Evolutionary conservation across 306 rosid species (phyloP).

Genomic region (Vigna mungo): DNA sequence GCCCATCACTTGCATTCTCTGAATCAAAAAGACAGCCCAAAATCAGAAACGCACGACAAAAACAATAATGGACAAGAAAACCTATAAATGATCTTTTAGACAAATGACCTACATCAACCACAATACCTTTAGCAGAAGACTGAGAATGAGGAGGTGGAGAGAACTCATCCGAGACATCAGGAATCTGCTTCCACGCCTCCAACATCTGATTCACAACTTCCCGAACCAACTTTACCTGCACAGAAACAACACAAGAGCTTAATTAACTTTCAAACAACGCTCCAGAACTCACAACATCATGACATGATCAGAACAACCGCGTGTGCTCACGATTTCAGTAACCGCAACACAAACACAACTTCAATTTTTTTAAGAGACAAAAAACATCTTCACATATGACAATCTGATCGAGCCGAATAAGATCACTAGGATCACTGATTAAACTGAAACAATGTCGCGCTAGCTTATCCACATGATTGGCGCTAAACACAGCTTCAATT

Average conservation of each 20-base stretch:
- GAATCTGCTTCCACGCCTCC: conserved; percentile 82
- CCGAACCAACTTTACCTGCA: conserved; percentile 76
- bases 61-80: neutral
- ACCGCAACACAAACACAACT: neutral
- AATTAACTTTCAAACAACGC: neutral
- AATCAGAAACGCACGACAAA: conserved; percentile 13
- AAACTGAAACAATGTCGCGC: neutral
- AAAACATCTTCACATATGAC: neutral
- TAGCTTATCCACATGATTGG: neutral
- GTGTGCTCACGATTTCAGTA: neutral
- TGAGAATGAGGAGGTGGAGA: conserved; percentile 66
- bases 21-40: conserved; percentile 21
- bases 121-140: conserved; percentile 70
- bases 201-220: conserved; percentile 76
- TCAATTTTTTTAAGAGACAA: neutral
- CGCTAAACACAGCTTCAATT: neutral
- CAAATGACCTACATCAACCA: too few relatives aligned
- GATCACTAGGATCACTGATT: neutral
- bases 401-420: neutral
- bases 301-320: neutral
- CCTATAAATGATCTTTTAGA: too few relatives aligned
- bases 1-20: conserved; percentile 72
- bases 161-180: conserved; percentile 67
- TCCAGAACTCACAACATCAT: neutral
- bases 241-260: conserved; percentile 3